Evolutionary conservation across 257 asterid genomes (phyloP).

Genomic region (Lycium barbarum): DNA sequence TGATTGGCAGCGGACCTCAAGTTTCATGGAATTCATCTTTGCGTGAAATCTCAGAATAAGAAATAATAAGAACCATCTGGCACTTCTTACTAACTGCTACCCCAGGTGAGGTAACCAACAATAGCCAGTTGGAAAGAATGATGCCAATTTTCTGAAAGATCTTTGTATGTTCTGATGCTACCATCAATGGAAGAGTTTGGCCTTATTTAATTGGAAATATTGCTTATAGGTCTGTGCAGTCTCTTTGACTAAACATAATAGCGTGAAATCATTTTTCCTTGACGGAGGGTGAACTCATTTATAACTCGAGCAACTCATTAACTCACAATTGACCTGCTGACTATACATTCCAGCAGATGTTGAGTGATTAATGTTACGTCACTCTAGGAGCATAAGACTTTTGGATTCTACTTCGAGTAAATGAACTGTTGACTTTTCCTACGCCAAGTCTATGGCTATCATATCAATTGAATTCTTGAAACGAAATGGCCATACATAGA

Average conservation of each 20-base stretch:
- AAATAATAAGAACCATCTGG: neutral
- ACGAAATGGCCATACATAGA: neutral
- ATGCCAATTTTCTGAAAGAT: neutral
- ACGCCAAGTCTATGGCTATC: neutral
- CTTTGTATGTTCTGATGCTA: neutral
- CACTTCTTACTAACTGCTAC: neutral
- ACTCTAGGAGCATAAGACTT: neutral
- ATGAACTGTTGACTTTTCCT: neutral
- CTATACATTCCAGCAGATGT: neutral
- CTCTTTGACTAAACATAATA: neutral
- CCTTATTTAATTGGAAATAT: neutral
- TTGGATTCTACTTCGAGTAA: neutral
- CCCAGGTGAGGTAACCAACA: neutral
- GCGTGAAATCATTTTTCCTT: neutral
- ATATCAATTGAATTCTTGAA: constrained; percentile 21
- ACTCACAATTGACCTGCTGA: constrained; percentile 2
- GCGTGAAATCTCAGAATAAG: neutral
- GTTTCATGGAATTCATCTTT: neutral
- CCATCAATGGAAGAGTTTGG: neutral
- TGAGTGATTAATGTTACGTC: neutral
- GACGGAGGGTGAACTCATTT: constrained; percentile 22
- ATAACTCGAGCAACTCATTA: neutral
- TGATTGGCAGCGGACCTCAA: neutral
- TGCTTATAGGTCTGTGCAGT: neutral
- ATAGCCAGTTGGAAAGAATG: neutral